phyloP scores from a whole-genome alignment of 2,329 filamentous ascomycete genomes.

The Didymella segeticola region DNA sequence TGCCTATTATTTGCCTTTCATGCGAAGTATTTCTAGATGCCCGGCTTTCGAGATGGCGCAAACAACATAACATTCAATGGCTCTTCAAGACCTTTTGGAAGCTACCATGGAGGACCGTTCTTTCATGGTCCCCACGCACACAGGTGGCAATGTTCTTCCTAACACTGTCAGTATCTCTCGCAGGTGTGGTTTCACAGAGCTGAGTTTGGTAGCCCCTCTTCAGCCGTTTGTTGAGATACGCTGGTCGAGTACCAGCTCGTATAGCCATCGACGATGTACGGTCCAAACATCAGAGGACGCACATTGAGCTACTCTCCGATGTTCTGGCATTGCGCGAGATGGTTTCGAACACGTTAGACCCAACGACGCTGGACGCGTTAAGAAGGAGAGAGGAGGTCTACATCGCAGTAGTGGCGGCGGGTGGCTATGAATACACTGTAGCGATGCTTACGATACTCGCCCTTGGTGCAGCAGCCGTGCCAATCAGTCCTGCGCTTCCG shows the following conservation, averaged over 20 bases:
- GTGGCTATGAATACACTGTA: slow-evolving; percentile 58
- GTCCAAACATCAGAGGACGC: slow-evolving; percentile 46
- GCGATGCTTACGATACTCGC: slow-evolving; percentile 57
- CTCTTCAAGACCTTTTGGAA: not conserved
- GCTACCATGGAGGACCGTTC: slow-evolving; percentile 37
- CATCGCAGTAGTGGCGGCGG: slow-evolving; percentile 54
- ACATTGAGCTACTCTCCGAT: slow-evolving; percentile 55
- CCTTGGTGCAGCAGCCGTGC: slow-evolving; percentile 56
- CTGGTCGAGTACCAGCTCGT: slow-evolving; percentile 42
- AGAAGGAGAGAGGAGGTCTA: slow-evolving; percentile 50
- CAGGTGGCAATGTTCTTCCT: slow-evolving; percentile 37
- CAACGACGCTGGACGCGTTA: slow-evolving; percentile 36
- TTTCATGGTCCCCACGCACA: slow-evolving; percentile 37
- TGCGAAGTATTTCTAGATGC: not conserved
- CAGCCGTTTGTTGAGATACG: slow-evolving; percentile 51
- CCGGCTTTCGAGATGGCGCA: not conserved
- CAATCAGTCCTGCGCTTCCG: slow-evolving; percentile 52
- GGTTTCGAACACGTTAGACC: slow-evolving; percentile 41
- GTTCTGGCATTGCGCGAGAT: slow-evolving; percentile 52
- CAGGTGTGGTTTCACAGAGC: not conserved
- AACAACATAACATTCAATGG: not conserved
- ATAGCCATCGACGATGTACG: slow-evolving; percentile 52
- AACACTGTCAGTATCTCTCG: slow-evolving; percentile 34
- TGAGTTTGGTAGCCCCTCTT: slow-evolving; percentile 44
- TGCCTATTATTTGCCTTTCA: not conserved